A percentile compares a stretch with the other conserved stretches of the same genome.
Conservation (phyloP, 2,329 filamentous ascomycete species). For the Neonectria magnoliae region DNA sequence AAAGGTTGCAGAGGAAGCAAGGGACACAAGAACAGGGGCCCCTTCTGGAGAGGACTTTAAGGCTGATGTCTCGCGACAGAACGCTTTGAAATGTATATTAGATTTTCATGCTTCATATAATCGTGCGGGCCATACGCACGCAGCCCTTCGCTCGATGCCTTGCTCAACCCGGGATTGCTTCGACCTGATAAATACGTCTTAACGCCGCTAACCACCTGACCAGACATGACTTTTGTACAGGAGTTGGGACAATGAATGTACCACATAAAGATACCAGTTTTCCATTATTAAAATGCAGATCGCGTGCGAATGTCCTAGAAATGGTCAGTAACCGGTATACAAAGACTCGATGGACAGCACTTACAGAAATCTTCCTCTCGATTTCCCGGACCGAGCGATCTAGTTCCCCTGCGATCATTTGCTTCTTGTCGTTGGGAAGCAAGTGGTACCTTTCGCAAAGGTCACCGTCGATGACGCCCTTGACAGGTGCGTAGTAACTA, state of each 20-base stretch:
- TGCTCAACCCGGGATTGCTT: slow-evolving; percentile 38
- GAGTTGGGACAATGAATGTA: slow-evolving; percentile 38
- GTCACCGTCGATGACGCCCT: slow-evolving; percentile 96
- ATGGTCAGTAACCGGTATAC: slow-evolving; percentile 36
- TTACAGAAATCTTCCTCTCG: slow-evolving; percentile 88
- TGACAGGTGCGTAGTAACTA: slow-evolving; percentile 94
- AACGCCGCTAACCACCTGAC: slow-evolving; percentile 45
- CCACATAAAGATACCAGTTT: slow-evolving; percentile 34
- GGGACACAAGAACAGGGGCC: slow-evolving; percentile 43
- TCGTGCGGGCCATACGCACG: slow-evolving; percentile 34
- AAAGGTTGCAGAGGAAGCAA: slow-evolving; percentile 42
- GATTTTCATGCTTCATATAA: slow-evolving; percentile 44
- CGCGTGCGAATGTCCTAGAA: slow-evolving; percentile 66
- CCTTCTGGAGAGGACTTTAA: slow-evolving; percentile 48
- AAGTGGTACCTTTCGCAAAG: slow-evolving; percentile 91
- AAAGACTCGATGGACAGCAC: slow-evolving; percentile 32
- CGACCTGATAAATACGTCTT: slow-evolving; percentile 37
- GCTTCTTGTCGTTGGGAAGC: slow-evolving; percentile 87
- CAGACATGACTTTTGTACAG: slow-evolving; percentile 42
- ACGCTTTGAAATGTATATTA: slow-evolving; percentile 37
- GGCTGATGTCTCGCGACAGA: slow-evolving; percentile 12
- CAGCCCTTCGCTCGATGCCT: slow-evolving; percentile 40
- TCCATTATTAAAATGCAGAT: slow-evolving; percentile 62
- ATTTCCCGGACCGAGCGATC: slow-evolving; percentile 93
- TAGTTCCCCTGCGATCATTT: slow-evolving; percentile 92